These are phyloP conservation scores for Skeletonema potamos DNA, from an alignment of 108 stramenopile genomes.

Conservation along the genomic window DNA sequence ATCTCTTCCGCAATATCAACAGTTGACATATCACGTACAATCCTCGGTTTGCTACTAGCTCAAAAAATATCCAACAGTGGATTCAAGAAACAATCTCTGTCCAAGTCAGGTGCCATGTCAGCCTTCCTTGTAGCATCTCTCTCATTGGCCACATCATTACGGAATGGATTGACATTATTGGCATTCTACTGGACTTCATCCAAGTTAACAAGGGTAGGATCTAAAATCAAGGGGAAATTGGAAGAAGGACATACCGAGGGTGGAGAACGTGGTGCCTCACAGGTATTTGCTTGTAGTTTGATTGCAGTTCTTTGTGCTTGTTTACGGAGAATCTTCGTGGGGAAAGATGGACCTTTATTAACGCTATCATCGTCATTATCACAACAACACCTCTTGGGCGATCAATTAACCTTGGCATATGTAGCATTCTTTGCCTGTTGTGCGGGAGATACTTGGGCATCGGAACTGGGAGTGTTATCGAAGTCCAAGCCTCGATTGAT, in stretches of 20 bases:
- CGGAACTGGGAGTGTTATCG: constrained; percentile 76
- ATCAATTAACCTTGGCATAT: constrained; percentile 49
- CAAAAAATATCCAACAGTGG: constrained; percentile 38
- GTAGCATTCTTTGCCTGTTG: constrained; percentile 58
- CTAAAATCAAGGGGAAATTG: constrained; percentile 44
- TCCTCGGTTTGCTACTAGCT: constrained; percentile 6
- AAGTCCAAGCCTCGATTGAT: constrained; percentile 55
- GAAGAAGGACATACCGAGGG: constrained; percentile 58
- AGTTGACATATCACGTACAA: constrained; percentile 3
- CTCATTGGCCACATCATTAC: constrained; percentile 50
- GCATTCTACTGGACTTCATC: constrained; percentile 76
- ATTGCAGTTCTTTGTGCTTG: constrained; percentile 53
- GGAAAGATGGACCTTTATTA: constrained; percentile 34
- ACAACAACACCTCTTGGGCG: constrained; percentile 71
- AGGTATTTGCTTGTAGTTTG: constrained; percentile 71
- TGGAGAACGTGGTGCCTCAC: constrained; percentile 56
- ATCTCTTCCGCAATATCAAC: neutral
- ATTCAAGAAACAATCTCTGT: constrained; percentile 52
- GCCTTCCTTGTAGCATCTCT: constrained; percentile 75
- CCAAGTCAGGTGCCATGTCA: constrained; percentile 58
- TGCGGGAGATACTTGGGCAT: constrained; percentile 83
- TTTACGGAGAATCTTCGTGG: constrained; percentile 42
- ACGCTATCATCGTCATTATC: no score
- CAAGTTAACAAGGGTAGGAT: constrained; percentile 70
- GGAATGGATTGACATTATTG: constrained; percentile 66